These are phyloP conservation scores for Coelastrella sp. DNA, from an alignment of 139 green algal genomes.

Conservation along the genomic window DNA sequence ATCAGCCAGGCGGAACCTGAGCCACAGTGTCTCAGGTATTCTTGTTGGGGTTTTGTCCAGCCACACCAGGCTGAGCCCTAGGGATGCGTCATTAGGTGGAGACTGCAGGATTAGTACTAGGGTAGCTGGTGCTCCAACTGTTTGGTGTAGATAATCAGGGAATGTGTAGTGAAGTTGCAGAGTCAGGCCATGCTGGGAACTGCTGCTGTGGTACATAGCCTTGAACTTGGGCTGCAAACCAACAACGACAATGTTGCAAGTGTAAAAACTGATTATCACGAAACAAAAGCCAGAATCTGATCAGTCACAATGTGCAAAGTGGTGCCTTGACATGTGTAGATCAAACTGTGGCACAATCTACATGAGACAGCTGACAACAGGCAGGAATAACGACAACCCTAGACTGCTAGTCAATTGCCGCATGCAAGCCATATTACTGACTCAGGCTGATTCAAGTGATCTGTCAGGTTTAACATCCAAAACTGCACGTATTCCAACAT, in stretches of 20 bases:
- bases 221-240: neutral
- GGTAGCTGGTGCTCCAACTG: neutral
- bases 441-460: neutral
- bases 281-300: too few species aligned
- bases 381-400: too few species aligned
- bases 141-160: neutral
- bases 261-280: too few species aligned
- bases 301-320: too few species aligned
- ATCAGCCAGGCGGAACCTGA: neutral
- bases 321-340: too few species aligned
- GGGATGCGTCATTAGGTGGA: neutral
- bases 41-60: neutral
- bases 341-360: too few species aligned
- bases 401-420: too few species aligned
- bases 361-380: too few species aligned
- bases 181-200: neutral
- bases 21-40: neutral
- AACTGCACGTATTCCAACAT: neutral
- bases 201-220: neutral
- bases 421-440: too few species aligned
- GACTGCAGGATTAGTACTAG: neutral
- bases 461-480: neutral
- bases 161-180: neutral
- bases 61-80: conserved; percentile 7
- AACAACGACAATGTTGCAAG: neutral